Percentiles rank a stretch among this genome's conserved stretches.
phyloP scores from a whole-genome alignment of 305 asterid species.

The Solanum chacoense region DNA sequence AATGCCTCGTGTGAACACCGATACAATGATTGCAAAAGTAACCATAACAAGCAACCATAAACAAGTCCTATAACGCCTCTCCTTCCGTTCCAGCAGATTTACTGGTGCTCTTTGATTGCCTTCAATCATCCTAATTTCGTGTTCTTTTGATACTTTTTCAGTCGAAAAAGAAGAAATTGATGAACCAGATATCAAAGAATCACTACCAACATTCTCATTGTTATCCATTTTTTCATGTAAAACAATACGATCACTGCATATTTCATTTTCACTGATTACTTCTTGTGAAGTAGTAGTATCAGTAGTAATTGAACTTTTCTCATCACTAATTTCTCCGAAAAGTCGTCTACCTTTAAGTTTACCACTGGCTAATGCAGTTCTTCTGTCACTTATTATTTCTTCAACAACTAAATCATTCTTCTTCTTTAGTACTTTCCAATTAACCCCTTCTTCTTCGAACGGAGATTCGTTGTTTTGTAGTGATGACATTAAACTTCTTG shows the following conservation, averaged over 20 bases:
- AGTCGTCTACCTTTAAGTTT: conserved; percentile 34
- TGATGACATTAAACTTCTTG: conserved; percentile 29
- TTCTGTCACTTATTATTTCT: conserved; percentile 36
- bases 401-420: conserved; percentile 15
- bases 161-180: conserved; percentile 8
- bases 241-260: conserved; percentile 7
- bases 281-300: background rate
- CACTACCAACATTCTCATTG: background rate
- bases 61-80: background rate
- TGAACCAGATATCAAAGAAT: background rate
- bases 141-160: conserved; percentile 1
- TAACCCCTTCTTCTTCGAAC: background rate
- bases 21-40: background rate
- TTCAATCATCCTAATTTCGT: background rate
- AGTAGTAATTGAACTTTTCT: background rate
- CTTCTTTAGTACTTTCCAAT: background rate
- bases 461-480: conserved; percentile 20
- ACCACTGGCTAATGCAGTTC: conserved; percentile 31
- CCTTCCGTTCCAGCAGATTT: background rate
- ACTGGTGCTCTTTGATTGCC: background rate
- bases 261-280: background rate
- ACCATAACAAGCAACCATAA: background rate
- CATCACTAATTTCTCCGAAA: conserved; percentile 12
- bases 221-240: conserved; percentile 8
- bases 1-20: background rate